Evolutionary conservation across 2,329 filamentous ascomycete genomes (phyloP).

Genomic region (Pseudopithomyces maydicus): DNA sequence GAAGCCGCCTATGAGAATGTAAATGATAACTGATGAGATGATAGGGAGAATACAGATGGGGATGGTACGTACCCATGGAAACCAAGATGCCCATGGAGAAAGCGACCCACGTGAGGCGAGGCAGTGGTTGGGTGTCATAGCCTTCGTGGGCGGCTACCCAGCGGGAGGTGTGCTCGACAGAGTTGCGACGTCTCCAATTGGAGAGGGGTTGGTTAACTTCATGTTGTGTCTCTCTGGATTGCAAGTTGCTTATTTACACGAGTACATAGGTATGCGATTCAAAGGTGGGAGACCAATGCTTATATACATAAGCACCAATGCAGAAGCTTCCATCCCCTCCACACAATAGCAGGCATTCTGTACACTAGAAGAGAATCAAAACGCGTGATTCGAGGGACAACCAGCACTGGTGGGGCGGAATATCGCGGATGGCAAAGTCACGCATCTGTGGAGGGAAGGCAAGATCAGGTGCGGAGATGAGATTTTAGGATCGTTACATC

Average conservation of each 20-base stretch:
- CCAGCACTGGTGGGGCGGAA: background rate
- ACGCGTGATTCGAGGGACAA: background rate
- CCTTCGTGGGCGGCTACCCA: slow-evolving; percentile 26
- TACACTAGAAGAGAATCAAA: no score
- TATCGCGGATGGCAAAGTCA: background rate
- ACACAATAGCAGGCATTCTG: no score
- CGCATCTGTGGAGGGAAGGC: background rate
- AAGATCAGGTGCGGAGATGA: background rate
- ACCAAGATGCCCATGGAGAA: slow-evolving; percentile 35
- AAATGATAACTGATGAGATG: no score
- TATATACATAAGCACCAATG: no score
- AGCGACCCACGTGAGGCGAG: slow-evolving; percentile 23
- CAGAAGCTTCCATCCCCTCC: no score
- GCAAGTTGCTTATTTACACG: background rate
- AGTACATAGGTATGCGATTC: background rate
- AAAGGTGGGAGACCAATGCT: no score
- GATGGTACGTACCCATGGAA: slow-evolving; percentile 30
- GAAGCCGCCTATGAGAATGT: slow-evolving; percentile 28
- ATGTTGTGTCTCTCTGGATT: slow-evolving; percentile 7
- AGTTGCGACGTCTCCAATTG: slow-evolving; percentile 19
- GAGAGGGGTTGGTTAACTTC: slow-evolving; percentile 22
- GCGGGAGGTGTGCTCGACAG: slow-evolving; percentile 18
- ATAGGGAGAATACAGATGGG: background rate
- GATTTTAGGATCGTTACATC: background rate
- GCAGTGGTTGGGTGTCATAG: slow-evolving; percentile 28